Evolutionary conservation across 2,329 filamentous ascomycete species (phyloP).

Genomic region (Diplodia mutila): DNA sequence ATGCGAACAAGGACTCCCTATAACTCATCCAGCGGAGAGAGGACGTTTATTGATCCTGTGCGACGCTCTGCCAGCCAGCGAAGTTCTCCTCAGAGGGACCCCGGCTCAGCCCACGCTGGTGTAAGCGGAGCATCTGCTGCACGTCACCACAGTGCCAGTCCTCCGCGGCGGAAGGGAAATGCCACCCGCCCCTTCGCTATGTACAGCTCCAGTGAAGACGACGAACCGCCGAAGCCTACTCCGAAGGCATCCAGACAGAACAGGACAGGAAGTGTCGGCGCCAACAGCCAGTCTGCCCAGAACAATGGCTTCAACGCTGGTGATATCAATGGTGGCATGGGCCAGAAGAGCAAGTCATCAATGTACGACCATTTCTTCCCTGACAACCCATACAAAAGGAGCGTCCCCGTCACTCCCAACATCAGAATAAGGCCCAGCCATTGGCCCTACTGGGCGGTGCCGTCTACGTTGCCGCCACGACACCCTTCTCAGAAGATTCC

Average conservation of each 20-base stretch:
- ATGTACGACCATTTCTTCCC: conserved; percentile 26
- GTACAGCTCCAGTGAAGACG: conserved; percentile 25
- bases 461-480: conserved; percentile 26
- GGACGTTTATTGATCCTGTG: conserved; percentile 58
- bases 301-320: conserved; percentile 9
- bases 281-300: background rate
- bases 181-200: conserved; percentile 26
- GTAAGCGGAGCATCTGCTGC: background rate
- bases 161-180: conserved; percentile 23
- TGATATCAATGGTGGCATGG: conserved; percentile 12
- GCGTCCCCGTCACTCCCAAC: background rate
- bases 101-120: conserved; percentile 28
- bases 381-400: background rate
- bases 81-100: conserved; percentile 46
- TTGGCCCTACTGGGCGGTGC: conserved; percentile 28
- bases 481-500: background rate
- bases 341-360: conserved; percentile 23
- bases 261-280: background rate
- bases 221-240: background rate
- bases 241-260: background rate
- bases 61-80: conserved; percentile 59
- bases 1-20: conserved; percentile 58
- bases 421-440: background rate
- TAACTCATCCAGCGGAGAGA: conserved; percentile 57
- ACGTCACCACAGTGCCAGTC: conserved; percentile 25